phyloP scores from a whole-genome alignment of 352 stramenopile species.

The Nothophytophthora sp. region DNA sequence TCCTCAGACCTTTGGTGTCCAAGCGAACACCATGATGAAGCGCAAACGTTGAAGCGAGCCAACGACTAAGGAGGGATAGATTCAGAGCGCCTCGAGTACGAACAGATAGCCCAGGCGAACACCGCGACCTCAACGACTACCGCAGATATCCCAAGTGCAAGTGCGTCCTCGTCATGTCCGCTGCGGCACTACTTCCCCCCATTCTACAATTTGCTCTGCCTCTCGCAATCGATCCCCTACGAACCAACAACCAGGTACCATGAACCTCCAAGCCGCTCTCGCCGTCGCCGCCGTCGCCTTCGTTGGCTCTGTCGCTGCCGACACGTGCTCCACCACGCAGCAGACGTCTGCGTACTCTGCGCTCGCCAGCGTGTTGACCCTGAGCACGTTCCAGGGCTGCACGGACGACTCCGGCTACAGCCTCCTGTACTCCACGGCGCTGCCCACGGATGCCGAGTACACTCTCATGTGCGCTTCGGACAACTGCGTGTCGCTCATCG shows the following conservation, averaged over 20 bases:
- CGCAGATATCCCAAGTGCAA: no score
- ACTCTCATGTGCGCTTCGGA: slow-evolving; percentile 25
- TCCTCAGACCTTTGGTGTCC: not conserved
- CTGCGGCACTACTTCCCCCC: slow-evolving; percentile 1
- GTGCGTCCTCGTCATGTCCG: no score
- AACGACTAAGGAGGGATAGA: slow-evolving; percentile 13
- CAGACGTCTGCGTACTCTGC: slow-evolving; percentile 29
- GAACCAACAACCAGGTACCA: slow-evolving; percentile 12
- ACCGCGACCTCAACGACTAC: not conserved
- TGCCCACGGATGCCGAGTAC: slow-evolving; percentile 26
- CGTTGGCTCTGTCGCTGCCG: slow-evolving; percentile 15
- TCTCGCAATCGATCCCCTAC: slow-evolving; percentile 3
- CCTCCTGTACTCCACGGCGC: slow-evolving; percentile 22
- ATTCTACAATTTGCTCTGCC: slow-evolving; percentile 23
- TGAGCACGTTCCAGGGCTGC: slow-evolving; percentile 25
- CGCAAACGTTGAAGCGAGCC: not conserved
- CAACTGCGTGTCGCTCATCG: slow-evolving; percentile 24
- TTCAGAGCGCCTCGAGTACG: slow-evolving; percentile 6
- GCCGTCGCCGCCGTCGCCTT: slow-evolving; percentile 16
- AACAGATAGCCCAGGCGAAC: not conserved
- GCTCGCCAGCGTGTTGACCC: slow-evolving; percentile 22
- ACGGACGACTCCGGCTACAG: slow-evolving; percentile 30
- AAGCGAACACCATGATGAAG: slow-evolving; percentile 1
- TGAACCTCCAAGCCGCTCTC: slow-evolving; percentile 25
- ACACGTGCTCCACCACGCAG: slow-evolving; percentile 12